Base-by-base conservation (phyloP, 1,284 basidiomycete genomes). In the Rhodotorula sp. region DNA sequence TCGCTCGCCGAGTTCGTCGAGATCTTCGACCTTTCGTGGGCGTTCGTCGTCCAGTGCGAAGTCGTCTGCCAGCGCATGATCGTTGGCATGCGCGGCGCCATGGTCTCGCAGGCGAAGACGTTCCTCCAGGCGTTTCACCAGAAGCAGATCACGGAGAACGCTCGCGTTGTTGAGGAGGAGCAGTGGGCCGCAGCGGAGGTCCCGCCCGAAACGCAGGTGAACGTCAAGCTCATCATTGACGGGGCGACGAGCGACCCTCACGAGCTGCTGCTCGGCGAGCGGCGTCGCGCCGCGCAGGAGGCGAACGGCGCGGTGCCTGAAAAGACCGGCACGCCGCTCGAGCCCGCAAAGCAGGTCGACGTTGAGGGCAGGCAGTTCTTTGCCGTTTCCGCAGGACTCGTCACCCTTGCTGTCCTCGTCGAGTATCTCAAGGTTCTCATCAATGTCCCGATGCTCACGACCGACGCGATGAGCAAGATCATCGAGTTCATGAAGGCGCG, bases 371-470 rank as follows among this genome's bases (percentile, higher is more conserved):
- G 88, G 70, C 85, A 86, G 36, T 97, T 91, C 84, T 94, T 89
- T 78, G 87, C 91, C 37, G 96, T 99, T 58, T 86, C 88, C 39
- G 95, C 96, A 25, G 96, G 93, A 8, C 84, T 90, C 41, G 87
- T 91, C 71, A 89, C 90, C 29, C 84, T 99, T 27, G 84, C 86
- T 1, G 84, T 96, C 9, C 83, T 98, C 25, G 81, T 88, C 57
- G 94, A 97, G 80, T 99, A 99, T 81, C 84, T 97, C 69, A 87
- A 88, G 72, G 86, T 98, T 60, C 89, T 98, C 70, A 86, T 95
- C 79, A 97, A 96, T 80, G 83, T 97, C 74, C 87, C 91, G 39
- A 86, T 91, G 80, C 86, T 98, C 61, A 94, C 92, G 55, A 97
- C 92, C 65, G 97, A 99, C 80, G 89, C 90, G 39, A 97, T 99